Evolutionary conservation across 148 eudicot genomes (phyloP).

Genomic region (Tetragonia tetragonoides): DNA sequence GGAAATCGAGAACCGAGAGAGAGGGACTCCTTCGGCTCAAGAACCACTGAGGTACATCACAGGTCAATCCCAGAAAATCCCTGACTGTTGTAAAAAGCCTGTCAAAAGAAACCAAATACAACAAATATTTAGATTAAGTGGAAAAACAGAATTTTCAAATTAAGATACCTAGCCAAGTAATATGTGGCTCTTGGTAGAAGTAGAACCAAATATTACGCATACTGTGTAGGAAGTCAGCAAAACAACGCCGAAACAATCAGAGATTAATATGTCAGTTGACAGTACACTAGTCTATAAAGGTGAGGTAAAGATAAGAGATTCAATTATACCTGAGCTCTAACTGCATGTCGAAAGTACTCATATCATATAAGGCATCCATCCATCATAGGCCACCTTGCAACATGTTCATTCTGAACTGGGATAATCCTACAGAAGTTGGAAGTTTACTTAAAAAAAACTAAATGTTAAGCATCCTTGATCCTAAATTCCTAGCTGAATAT

Average conservation of each 20-base stretch:
- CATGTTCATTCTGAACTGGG: not conserved
- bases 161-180: not conserved
- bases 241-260: not conserved
- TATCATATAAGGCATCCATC: not conserved
- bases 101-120: conserved; percentile 18
- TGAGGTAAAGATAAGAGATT: not conserved
- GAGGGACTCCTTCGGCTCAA: no score
- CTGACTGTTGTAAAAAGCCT: conserved; percentile 98
- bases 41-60: conserved; percentile 46
- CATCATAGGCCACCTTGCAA: not conserved
- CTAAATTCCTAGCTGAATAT: not conserved
- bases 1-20: no score
- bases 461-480: not conserved
- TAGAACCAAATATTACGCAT: not conserved
- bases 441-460: not conserved
- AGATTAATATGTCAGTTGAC: not conserved
- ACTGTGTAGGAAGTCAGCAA: not conserved
- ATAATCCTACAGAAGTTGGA: not conserved
- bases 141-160: not conserved
- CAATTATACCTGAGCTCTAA: not conserved
- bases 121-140: no score
- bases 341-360: not conserved
- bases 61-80: conserved; percentile 94
- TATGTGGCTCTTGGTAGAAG: not conserved
- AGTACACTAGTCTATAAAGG: not conserved